Conservation (phyloP, 768 basidiomycete genomes). For the Neoboletus magnificus region DNA sequence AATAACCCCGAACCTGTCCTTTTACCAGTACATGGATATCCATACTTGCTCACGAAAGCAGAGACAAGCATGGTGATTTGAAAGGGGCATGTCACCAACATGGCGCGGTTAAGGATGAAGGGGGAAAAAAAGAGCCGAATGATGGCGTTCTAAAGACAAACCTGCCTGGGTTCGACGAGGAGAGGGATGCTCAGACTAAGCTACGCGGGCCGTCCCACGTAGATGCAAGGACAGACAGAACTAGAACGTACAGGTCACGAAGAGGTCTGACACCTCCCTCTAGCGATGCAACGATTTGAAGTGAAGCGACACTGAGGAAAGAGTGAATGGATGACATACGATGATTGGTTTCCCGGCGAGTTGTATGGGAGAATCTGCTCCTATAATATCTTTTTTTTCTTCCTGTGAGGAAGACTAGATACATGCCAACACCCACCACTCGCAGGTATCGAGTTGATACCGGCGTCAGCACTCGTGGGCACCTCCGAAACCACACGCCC, state of each 20-base stretch:
- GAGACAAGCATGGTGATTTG: background rate
- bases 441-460: too few relatives aligned
- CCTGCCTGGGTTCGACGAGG: background rate
- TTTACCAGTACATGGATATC: background rate
- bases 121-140: background rate
- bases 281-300: too few relatives aligned
- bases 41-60: background rate
- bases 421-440: too few relatives aligned
- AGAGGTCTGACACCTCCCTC: too few relatives aligned
- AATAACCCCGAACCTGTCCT: background rate
- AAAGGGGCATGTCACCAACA: background rate
- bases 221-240: too few relatives aligned
- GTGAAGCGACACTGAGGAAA: too few relatives aligned
- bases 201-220: background rate
- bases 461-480: too few relatives aligned
- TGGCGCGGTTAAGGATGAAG: background rate
- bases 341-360: background rate
- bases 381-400: background rate
- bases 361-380: background rate
- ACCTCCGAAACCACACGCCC: too few relatives aligned
- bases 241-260: background rate
- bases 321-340: too few relatives aligned
- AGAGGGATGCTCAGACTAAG: background rate
- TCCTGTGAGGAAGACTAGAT: background rate
- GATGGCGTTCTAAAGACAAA: background rate